A percentile compares a stretch with the other conserved stretches of the same genome.
phyloP scores from a whole-genome alignment of 2,329 filamentous ascomycete genomes.

The Dactylellina drechsleri region DNA sequence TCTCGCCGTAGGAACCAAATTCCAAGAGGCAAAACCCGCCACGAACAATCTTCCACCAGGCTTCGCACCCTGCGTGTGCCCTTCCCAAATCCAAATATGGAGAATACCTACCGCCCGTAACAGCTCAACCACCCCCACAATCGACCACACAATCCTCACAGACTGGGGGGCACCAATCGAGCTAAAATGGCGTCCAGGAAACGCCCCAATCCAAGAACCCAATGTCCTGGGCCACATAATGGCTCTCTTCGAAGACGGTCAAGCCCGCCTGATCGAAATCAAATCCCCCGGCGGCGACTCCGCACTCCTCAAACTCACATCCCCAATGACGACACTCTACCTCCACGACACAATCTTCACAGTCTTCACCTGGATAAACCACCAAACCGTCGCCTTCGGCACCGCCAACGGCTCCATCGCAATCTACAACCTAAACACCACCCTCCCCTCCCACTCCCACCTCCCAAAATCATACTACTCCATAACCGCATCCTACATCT shows the following conservation, averaged over 20 bases:
- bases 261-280: conserved; percentile 61
- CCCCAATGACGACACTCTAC: conserved; percentile 61
- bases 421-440: conserved; percentile 61
- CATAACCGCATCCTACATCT: conserved; percentile 64
- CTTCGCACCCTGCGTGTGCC: conserved; percentile 62
- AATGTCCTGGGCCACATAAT: conserved; percentile 64
- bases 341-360: conserved; percentile 58
- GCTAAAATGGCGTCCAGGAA: conserved; percentile 66
- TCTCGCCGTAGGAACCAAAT: conserved; percentile 47
- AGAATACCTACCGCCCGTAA: conserved; percentile 61
- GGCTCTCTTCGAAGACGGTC: conserved; percentile 65
- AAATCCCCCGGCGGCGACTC: conserved; percentile 57
- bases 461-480: conserved; percentile 64
- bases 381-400: conserved; percentile 63
- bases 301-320: conserved; percentile 62
- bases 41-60: conserved; percentile 60
- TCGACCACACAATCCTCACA: conserved; percentile 65
- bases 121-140: conserved; percentile 61
- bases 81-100: conserved; percentile 66
- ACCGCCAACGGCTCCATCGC: conserved; percentile 65
- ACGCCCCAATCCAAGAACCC: conserved; percentile 53
- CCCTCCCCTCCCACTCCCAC: conserved; percentile 52
- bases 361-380: conserved; percentile 65
- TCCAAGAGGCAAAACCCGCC: conserved; percentile 46
- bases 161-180: conserved; percentile 65